These are phyloP conservation scores for Graphilbum ipis-grandicollis DNA, from an alignment of 2,329 filamentous ascomycete species.

Conservation along the genomic window DNA sequence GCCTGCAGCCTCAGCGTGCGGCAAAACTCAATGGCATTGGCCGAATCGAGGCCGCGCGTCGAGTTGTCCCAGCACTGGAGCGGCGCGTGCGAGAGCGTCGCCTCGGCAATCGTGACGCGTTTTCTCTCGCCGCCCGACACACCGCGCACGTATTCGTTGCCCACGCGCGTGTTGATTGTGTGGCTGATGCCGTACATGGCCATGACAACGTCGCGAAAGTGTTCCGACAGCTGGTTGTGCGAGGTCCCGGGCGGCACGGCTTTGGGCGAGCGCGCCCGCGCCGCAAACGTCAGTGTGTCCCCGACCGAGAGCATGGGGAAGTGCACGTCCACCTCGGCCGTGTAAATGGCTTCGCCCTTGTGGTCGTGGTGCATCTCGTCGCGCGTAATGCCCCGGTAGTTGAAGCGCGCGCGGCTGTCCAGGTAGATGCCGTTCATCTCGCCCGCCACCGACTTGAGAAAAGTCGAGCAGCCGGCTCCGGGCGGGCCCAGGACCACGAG, in stretches of 20 bases:
- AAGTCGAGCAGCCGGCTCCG: conserved; percentile 58
- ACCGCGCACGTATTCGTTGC: conserved; percentile 57
- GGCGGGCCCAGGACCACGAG: conserved; percentile 57
- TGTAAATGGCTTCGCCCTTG: conserved; percentile 73
- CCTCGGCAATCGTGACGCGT: conserved; percentile 36
- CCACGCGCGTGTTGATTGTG: conserved; percentile 55
- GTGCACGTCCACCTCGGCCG: conserved; percentile 66
- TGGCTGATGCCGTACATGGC: conserved; percentile 61
- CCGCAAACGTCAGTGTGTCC: conserved; percentile 64
- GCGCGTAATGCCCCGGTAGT: conserved; percentile 59
- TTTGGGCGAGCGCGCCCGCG: conserved; percentile 49
- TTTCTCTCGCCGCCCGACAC: conserved; percentile 40
- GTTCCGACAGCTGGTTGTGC: conserved; percentile 36
- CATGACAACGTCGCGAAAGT: conserved; percentile 55
- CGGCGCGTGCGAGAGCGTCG: conserved; percentile 31
- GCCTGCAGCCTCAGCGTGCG: conserved; percentile 50
- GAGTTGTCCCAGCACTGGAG: conserved; percentile 51
- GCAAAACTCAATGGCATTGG: conserved; percentile 59
- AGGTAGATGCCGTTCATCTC: conserved; percentile 66
- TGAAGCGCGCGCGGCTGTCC: conserved; percentile 52
- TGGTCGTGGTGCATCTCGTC: conserved; percentile 62
- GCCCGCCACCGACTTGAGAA: conserved; percentile 67
- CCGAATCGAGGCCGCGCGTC: conserved; percentile 55
- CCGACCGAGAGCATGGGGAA: conserved; percentile 62
- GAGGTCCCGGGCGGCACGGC: conserved; percentile 40